Percentiles rank a stretch among this genome's conserved stretches.
phyloP scores from a whole-genome alignment of 805 yeast species.

The Sugiyamaella smithiae region DNA sequence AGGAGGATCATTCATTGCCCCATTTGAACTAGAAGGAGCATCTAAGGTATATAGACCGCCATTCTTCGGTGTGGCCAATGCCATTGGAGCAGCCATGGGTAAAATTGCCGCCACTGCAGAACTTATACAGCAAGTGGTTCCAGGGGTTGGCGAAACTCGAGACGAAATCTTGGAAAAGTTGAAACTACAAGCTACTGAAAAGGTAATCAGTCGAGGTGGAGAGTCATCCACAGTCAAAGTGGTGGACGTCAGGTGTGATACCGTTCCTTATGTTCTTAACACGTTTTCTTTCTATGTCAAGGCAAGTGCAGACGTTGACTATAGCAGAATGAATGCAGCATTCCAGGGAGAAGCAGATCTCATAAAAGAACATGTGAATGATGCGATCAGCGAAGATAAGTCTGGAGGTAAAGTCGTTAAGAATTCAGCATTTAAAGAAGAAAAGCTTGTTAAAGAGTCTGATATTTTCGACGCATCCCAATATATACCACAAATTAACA shows the following conservation, averaged over 20 bases:
- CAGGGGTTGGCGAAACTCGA: slow-evolving; percentile 20
- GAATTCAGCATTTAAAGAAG: background rate
- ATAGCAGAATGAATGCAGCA: slow-evolving; percentile 22
- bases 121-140: slow-evolving; percentile 23
- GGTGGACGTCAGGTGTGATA: slow-evolving; percentile 32
- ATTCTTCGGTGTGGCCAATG: slow-evolving; percentile 46
- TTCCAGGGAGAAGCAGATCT: too few species aligned
- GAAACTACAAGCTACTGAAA: slow-evolving; percentile 22
- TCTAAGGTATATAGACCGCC: slow-evolving; percentile 43
- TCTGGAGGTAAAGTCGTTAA: slow-evolving; percentile 7
- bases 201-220: slow-evolving; percentile 32
- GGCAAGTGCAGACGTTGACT: slow-evolving; percentile 46
- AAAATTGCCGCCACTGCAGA: slow-evolving; percentile 39
- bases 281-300: slow-evolving; percentile 22
- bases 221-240: slow-evolving; percentile 25
- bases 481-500: slow-evolving; percentile 31
- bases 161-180: slow-evolving; percentile 26
- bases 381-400: slow-evolving; percentile 14
- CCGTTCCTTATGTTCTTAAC: slow-evolving; percentile 34
- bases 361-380: background rate
- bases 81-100: slow-evolving; percentile 51
- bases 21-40: slow-evolving; percentile 40
- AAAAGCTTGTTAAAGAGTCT: slow-evolving; percentile 1
- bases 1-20: slow-evolving; percentile 50
- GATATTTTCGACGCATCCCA: slow-evolving; percentile 1